These are phyloP conservation scores for Sporothrix globosa DNA, from an alignment of 2,329 filamentous ascomycete species.

Conservation along the genomic window DNA sequence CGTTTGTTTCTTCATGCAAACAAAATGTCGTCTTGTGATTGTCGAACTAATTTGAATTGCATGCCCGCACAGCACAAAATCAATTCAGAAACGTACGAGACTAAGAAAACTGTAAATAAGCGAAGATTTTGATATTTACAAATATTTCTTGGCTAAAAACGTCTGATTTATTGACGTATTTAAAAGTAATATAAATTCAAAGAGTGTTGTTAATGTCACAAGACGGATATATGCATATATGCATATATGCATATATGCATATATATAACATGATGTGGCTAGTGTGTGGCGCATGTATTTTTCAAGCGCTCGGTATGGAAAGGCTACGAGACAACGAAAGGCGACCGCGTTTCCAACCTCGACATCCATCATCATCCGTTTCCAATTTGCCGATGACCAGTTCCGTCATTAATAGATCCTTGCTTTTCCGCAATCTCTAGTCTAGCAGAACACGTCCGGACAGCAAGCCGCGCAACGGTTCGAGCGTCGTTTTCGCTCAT, in stretches of 20 bases:
- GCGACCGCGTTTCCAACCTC: constrained; percentile 26
- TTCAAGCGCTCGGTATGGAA: neutral
- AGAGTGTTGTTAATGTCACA: neutral
- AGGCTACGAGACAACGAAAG: neutral
- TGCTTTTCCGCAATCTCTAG: neutral
- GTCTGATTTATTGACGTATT: too few relatives aligned
- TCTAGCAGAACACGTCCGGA: neutral
- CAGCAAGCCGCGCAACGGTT: neutral
- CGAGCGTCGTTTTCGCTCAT: neutral
- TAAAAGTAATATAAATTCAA: neutral
- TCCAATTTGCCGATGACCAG: neutral
- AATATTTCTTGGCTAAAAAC: too few relatives aligned
- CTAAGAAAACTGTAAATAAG: neutral
- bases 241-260: constrained; percentile 7
- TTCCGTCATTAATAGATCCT: neutral
- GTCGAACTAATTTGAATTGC: neutral
- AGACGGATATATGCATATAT: neutral
- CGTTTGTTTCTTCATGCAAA: neutral
- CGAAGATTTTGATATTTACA: too few relatives aligned
- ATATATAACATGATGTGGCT: neutral
- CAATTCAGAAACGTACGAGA: neutral
- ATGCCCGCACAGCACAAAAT: neutral
- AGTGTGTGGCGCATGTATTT: constrained; percentile 8
- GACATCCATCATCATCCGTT: constrained; percentile 14
- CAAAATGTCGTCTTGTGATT: neutral